Evolutionary conservation across 176 grass and related monocot species (phyloP).

Genomic region (Saccharum officinarum): DNA sequence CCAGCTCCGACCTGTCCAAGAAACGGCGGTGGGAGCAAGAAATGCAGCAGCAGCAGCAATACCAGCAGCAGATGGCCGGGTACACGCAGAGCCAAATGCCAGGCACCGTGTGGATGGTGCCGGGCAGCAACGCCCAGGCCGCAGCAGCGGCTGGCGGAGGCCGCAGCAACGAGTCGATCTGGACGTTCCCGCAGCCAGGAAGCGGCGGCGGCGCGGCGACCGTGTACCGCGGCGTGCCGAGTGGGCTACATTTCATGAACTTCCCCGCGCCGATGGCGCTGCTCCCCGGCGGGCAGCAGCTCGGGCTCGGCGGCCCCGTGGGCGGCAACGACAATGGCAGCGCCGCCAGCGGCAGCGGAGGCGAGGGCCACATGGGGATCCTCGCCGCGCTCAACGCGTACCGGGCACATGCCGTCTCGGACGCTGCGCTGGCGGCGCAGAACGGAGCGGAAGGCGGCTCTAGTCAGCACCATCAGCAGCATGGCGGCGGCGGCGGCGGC

Average conservation of each 20-base stretch:
- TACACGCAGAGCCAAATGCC: slow-evolving; percentile 82
- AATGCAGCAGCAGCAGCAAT: slow-evolving; percentile 56
- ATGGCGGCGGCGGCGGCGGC: background rate
- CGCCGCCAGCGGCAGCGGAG: background rate
- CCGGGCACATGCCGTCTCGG: slow-evolving; percentile 48
- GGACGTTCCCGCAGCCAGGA: slow-evolving; percentile 71
- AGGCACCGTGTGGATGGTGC: slow-evolving; percentile 86
- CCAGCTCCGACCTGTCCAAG: slow-evolving; percentile 48
- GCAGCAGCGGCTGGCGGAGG: background rate
- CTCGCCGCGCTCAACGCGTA: slow-evolving; percentile 60
- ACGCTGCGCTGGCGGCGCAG: slow-evolving; percentile 28
- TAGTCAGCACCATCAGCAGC: slow-evolving; percentile 5
- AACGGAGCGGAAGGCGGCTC: slow-evolving; percentile 35
- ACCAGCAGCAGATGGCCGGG: slow-evolving; percentile 86
- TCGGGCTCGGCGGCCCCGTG: slow-evolving; percentile 33
- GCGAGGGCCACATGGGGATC: slow-evolving; percentile 47
- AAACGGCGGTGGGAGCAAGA: slow-evolving; percentile 78
- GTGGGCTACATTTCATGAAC: slow-evolving; percentile 74
- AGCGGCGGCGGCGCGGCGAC: slow-evolving; percentile 26
- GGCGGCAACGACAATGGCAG: background rate
- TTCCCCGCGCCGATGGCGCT: slow-evolving; percentile 51
- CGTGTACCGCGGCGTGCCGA: slow-evolving; percentile 72
- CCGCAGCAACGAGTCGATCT: slow-evolving; percentile 58
- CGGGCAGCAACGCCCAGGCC: slow-evolving; percentile 66
- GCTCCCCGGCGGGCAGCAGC: slow-evolving; percentile 41